Conservation (phyloP, 2,329 filamentous ascomycete genomes). For the Aspergillus sp. region DNA sequence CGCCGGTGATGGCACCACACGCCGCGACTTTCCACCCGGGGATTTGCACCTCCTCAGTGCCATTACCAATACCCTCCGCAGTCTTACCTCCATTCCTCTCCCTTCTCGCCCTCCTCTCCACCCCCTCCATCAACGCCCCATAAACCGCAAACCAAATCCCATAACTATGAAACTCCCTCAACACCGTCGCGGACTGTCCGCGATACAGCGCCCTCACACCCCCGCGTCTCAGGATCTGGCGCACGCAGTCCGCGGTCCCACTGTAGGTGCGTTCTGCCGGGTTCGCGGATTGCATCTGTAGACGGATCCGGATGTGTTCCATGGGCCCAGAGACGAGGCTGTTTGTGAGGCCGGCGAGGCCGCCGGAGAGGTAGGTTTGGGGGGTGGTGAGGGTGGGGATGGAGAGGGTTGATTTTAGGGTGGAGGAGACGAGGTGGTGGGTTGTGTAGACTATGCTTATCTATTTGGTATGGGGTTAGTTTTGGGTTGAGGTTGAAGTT, state of each 20-base stretch:
- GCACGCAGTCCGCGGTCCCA: slow-evolving; percentile 82
- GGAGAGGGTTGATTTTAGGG: slow-evolving; percentile 70
- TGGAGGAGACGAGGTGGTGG: slow-evolving; percentile 82
- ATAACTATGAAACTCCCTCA: slow-evolving; percentile 87
- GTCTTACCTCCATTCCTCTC: too few relatives aligned
- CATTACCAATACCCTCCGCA: too few relatives aligned
- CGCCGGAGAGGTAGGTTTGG: slow-evolving; percentile 84
- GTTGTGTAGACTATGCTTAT: slow-evolving; percentile 88
- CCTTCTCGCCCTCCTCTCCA: slow-evolving; percentile 63
- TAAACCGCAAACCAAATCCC: slow-evolving; percentile 86
- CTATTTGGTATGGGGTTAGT: slow-evolving; percentile 20
- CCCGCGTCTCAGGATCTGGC: slow-evolving; percentile 68
- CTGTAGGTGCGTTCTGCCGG: slow-evolving; percentile 78
- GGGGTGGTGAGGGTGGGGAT: slow-evolving; percentile 61
- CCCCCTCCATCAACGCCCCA: slow-evolving; percentile 64
- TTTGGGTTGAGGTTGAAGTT: not conserved
- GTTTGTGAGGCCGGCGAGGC: slow-evolving; percentile 87
- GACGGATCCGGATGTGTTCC: slow-evolving; percentile 88
- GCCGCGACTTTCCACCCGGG: slow-evolving; percentile 78
- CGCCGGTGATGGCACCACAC: slow-evolving; percentile 89
- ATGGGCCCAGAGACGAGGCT: slow-evolving; percentile 81
- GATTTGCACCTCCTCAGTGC: slow-evolving; percentile 68
- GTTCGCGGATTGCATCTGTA: slow-evolving; percentile 72
- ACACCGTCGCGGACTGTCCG: slow-evolving; percentile 77
- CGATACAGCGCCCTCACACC: slow-evolving; percentile 76